Percentiles rank a stretch among this genome's conserved stretches.
Conservation (phyloP, 2,329 filamentous ascomycete species). For the Madurella fahalii region DNA sequence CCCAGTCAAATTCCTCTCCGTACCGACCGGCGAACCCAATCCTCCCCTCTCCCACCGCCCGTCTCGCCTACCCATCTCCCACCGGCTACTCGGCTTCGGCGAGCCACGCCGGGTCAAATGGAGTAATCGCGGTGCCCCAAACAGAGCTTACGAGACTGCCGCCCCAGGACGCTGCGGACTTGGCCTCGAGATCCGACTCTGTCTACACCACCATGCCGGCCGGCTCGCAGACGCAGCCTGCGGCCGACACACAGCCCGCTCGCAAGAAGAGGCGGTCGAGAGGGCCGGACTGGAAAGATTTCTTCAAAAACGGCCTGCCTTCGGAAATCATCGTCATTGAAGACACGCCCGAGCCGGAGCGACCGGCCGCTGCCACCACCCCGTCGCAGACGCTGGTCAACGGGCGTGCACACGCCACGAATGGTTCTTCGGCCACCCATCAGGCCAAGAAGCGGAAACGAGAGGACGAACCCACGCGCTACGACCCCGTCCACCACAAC, state of each 20-base stretch:
- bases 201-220: slow-evolving; percentile 38
- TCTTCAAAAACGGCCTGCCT: slow-evolving; percentile 78
- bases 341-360: slow-evolving; percentile 60
- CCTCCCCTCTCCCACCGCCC: slow-evolving; percentile 36
- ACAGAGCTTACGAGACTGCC: slow-evolving; percentile 14
- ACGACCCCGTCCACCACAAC: slow-evolving; percentile 69
- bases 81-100: slow-evolving; percentile 30
- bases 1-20: slow-evolving; percentile 40
- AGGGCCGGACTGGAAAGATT: slow-evolving; percentile 72
- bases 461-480: slow-evolving; percentile 52
- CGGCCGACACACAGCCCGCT: slow-evolving; percentile 29
- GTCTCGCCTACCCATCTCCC: slow-evolving; percentile 32
- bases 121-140: slow-evolving; percentile 17
- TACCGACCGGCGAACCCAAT: slow-evolving; percentile 35
- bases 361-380: slow-evolving; percentile 34
- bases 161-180: slow-evolving; percentile 18
- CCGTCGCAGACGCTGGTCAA: slow-evolving; percentile 31
- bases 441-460: slow-evolving; percentile 72
- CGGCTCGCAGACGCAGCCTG: slow-evolving; percentile 31
- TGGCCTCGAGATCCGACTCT: slow-evolving; percentile 32
- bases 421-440: slow-evolving; percentile 39
- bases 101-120: slow-evolving; percentile 34
- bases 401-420: slow-evolving; percentile 34
- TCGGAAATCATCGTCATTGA: slow-evolving; percentile 84
- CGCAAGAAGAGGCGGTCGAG: slow-evolving; percentile 55